Conservation (phyloP, 2,329 filamentous ascomycete species). For the Periconia sp. region DNA sequence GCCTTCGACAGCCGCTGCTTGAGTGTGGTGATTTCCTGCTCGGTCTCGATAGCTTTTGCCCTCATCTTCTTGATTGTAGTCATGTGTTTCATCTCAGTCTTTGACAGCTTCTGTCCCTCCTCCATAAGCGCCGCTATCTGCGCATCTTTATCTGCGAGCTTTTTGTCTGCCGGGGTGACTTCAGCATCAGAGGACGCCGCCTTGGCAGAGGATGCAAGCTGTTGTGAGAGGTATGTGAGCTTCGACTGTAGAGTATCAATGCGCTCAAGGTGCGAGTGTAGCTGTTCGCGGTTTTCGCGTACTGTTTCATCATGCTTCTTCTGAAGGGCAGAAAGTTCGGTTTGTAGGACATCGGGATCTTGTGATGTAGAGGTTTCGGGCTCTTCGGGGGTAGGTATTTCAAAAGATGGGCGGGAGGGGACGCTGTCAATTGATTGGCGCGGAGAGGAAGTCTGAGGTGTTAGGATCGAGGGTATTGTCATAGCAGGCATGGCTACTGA, state of each 20-base stretch:
- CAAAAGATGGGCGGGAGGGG: constrained; percentile 37
- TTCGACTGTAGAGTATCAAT: constrained; percentile 94
- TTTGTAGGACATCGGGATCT: constrained; percentile 45
- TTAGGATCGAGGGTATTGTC: constrained; percentile 40
- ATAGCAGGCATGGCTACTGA: constrained; percentile 33
- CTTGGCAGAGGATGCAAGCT: constrained; percentile 77
- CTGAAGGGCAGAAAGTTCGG: constrained; percentile 56
- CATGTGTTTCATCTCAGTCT: constrained; percentile 83
- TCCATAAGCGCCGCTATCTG: constrained; percentile 89
- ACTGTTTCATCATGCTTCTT: constrained; percentile 59
- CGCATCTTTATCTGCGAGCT: constrained; percentile 86
- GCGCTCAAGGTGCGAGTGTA: constrained; percentile 81
- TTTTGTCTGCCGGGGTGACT: constrained; percentile 64
- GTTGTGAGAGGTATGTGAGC: constrained; percentile 82
- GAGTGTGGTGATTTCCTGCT: constrained; percentile 56
- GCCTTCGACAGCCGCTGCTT: constrained; percentile 69
- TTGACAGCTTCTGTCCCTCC: constrained; percentile 87
- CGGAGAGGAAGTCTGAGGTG: constrained; percentile 33
- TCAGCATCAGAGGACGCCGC: constrained; percentile 60
- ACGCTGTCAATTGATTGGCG: constrained; percentile 42
- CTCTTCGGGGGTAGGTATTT: constrained; percentile 35
- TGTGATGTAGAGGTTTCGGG: constrained; percentile 34
- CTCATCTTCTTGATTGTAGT: constrained; percentile 81
- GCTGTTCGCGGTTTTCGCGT: constrained; percentile 76
- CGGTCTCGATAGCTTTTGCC: constrained; percentile 57